Percentiles rank a stretch among this genome's conserved stretches.
phyloP scores from a whole-genome alignment of 2,329 filamentous ascomycete species.

The Cyclaneusma minus region DNA sequence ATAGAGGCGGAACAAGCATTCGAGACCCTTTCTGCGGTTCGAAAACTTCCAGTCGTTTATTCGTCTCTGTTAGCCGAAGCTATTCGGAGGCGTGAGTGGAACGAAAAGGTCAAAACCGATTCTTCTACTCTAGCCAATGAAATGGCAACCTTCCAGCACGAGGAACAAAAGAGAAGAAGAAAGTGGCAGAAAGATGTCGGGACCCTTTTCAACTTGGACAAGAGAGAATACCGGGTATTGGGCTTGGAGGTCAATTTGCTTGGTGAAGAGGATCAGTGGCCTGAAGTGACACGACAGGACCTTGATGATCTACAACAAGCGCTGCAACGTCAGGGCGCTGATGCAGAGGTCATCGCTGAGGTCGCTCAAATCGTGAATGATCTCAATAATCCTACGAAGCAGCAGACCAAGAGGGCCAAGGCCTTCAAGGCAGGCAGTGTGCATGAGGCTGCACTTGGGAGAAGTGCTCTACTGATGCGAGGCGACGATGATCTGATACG shows the following conservation, averaged over 20 bases:
- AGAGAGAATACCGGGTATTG: slow-evolving; percentile 51
- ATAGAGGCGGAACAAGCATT: slow-evolving; percentile 68
- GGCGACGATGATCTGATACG: slow-evolving; percentile 73
- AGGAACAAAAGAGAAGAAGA: slow-evolving; percentile 74
- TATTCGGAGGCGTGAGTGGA: slow-evolving; percentile 77
- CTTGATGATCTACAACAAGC: slow-evolving; percentile 57
- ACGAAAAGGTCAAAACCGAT: slow-evolving; percentile 76
- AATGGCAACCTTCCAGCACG: slow-evolving; percentile 81
- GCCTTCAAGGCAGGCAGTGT: slow-evolving; percentile 95
- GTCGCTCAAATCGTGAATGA: slow-evolving; percentile 65
- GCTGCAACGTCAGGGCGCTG: slow-evolving; percentile 48
- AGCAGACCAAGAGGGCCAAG: slow-evolving; percentile 74
- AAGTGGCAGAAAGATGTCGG: slow-evolving; percentile 85
- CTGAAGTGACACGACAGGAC: slow-evolving; percentile 58
- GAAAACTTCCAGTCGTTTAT: slow-evolving; percentile 77
- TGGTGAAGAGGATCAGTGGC: slow-evolving; percentile 70
- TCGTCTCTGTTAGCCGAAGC: slow-evolving; percentile 79
- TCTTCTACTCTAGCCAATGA: slow-evolving; percentile 82
- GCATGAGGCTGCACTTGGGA: slow-evolving; percentile 77
- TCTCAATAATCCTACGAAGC: slow-evolving; percentile 66
- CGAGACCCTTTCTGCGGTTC: slow-evolving; percentile 63
- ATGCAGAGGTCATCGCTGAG: slow-evolving; percentile 52
- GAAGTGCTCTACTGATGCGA: slow-evolving; percentile 68
- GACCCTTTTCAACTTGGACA: slow-evolving; percentile 48
- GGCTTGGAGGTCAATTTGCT: slow-evolving; percentile 76